phyloP scores from a whole-genome alignment of 306 rosid genomes.

The Sphenostylis stenocarpa region DNA sequence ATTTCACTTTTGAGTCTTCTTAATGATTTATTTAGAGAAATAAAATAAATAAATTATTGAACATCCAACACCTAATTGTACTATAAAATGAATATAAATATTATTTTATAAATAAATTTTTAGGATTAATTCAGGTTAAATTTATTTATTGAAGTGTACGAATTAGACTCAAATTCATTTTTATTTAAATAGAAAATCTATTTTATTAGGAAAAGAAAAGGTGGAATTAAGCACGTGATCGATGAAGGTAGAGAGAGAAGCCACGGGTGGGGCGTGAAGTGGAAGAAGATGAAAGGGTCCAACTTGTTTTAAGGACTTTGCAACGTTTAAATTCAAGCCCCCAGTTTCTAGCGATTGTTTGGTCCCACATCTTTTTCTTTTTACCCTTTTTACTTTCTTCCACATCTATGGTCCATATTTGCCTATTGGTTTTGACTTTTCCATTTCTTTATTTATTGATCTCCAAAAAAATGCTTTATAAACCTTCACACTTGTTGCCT shows the following conservation, averaged over 20 bases:
- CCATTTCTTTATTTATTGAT: slow-evolving; percentile 9
- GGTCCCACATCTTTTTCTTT: neutral
- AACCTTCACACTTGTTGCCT: neutral
- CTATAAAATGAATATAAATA: too few species aligned
- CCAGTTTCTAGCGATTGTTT: slow-evolving; percentile 1
- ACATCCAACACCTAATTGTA: too few species aligned
- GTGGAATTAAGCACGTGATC: neutral
- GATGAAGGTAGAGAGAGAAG: neutral
- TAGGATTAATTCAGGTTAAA: too few species aligned
- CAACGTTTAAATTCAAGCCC: slow-evolving; percentile 9
- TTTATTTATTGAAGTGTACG: too few species aligned
- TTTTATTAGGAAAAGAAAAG: neutral
- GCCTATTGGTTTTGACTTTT: slow-evolving; percentile 33
- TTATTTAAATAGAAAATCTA: too few species aligned
- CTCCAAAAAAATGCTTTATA: slow-evolving; percentile 13
- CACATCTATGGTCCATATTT: neutral
- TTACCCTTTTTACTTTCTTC: neutral
- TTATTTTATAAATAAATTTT: too few species aligned
- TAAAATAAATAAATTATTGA: too few species aligned
- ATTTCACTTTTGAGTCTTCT: too few species aligned
- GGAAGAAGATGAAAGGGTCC: slow-evolving; percentile 11
- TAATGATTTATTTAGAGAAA: too few species aligned
- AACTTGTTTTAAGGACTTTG: slow-evolving; percentile 34
- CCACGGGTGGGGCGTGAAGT: slow-evolving; percentile 5
- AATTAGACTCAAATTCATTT: too few species aligned